These are phyloP conservation scores for Ustilago crameri DNA, from an alignment of 1,284 basidiomycete genomes.

Conservation along the genomic window DNA sequence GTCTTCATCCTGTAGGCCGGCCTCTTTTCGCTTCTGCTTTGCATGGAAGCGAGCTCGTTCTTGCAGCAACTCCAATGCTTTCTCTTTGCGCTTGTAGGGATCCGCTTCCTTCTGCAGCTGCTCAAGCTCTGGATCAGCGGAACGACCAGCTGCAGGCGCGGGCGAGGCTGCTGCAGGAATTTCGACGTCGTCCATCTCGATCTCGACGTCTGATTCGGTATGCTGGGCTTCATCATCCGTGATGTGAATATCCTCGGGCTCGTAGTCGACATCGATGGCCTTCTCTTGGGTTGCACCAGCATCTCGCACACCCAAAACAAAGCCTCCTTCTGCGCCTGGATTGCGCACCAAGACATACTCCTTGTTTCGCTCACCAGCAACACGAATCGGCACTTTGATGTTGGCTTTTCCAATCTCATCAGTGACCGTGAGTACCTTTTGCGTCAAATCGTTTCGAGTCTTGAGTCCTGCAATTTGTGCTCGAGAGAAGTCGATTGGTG, in stretches of 20 bases:
- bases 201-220: conserved; percentile 39
- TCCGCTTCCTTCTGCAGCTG: conserved; percentile 44
- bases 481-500: conserved; percentile 92
- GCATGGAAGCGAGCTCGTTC: conserved; percentile 55
- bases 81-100: conserved; percentile 53
- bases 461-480: conserved; percentile 82
- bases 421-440: conserved; percentile 92
- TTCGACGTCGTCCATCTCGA: conserved; percentile 64
- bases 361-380: conserved; percentile 91
- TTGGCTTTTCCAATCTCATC: conserved; percentile 87
- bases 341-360: conserved; percentile 95
- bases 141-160: conserved; percentile 6
- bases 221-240: conserved; percentile 38
- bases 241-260: conserved; percentile 46
- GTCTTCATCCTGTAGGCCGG: conserved; percentile 46
- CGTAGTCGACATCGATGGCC: conserved; percentile 79
- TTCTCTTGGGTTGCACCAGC: conserved; percentile 78
- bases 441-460: conserved; percentile 90
- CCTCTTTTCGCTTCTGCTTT: conserved; percentile 50
- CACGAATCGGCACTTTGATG: conserved; percentile 87
- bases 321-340: conserved; percentile 82
- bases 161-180: conserved; percentile 35
- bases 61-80: conserved; percentile 49
- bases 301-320: conserved; percentile 88
- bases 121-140: conserved; percentile 50